Evolutionary conservation across 1,284 basidiomycete species (phyloP), one percentile per base, ranked within the genome.

Genomic region (Fomitiporia mediterranea): DNA sequence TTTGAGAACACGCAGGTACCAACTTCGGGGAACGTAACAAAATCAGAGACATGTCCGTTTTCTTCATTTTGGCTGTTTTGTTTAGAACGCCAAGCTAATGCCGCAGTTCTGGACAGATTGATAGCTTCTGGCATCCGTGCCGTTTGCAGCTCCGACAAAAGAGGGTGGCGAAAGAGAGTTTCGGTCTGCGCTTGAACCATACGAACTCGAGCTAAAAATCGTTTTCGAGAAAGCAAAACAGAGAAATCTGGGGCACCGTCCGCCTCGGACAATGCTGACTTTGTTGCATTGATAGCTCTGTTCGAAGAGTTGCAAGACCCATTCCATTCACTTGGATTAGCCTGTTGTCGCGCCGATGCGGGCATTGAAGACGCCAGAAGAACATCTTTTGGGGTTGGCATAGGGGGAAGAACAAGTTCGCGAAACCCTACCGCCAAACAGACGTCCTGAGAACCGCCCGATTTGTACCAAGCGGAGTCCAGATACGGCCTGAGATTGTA

Each of bases 401-500:
- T 79, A 60, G 74, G 78, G 0, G 80, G 77, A 5, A 83, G 71
- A 8, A 65, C 67, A 58, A 70, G 74, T 47, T 64, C 70, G 62
- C 73, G 80, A 55, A 74, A 75, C 21, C 74, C 69, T 40, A 83
- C 73, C 19, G 72, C 69, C 9, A 79, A 49, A 49, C 70, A 69
- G 19, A 79, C 72, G 55, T 78, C 77, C 2, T 63, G 67, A 5
- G 63, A 64, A 2, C 82, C 82, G 0, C 79, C 80, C 2, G 53
- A 60, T 2, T 72, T 59, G 51, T 71, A 70, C 82, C 81, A 84
- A n/a, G 69, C 60, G 27, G 64, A 61, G 60, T 82, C 74, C 19
- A 83, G 70, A 61, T 74, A 76, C 3, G 78, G 75, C 5, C 83
- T 72, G 38, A 83, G 53, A 63, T 79, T 84, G 21, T 81, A 51